Evolutionary conservation across 108 stramenopile species (phyloP).

Genomic region (Craspedostauros australis): DNA sequence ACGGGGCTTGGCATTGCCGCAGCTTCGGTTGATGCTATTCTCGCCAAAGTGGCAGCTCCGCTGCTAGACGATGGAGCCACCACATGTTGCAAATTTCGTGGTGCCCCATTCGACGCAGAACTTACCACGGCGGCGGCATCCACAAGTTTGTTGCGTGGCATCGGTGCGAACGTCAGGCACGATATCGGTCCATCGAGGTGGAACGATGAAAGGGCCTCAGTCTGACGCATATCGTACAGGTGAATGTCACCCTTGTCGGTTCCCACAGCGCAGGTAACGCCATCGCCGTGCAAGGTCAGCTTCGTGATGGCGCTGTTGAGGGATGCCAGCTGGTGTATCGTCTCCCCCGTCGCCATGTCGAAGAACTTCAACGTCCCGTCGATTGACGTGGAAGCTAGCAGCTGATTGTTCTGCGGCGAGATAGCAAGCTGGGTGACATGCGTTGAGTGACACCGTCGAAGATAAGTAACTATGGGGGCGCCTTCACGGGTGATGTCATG

Average conservation of each 20-base stretch:
- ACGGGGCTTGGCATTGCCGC: too few relatives aligned
- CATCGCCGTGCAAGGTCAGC: constrained; percentile 19
- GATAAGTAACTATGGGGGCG: too few relatives aligned
- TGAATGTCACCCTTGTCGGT: constrained; percentile 19
- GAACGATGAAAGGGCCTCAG: constrained; percentile 6
- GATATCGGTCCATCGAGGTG: constrained; percentile 4
- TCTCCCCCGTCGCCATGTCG: constrained; percentile 7
- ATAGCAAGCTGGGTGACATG: constrained; percentile 26
- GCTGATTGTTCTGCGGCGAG: constrained; percentile 21
- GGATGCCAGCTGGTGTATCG: constrained; percentile 9
- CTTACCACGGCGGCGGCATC: too few relatives aligned
- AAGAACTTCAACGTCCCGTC: constrained; percentile 29
- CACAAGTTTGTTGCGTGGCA: constrained; percentile 14
- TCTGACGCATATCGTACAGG: constrained; percentile 24
- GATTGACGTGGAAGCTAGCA: constrained; percentile 13
- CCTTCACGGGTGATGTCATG: constrained; percentile 27
- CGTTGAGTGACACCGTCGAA: constrained; percentile 11
- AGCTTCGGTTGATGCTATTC: too few relatives aligned
- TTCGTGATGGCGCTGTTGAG: constrained; percentile 4
- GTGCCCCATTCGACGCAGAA: too few relatives aligned
- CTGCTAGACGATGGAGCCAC: too few relatives aligned
- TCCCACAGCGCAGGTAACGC: constrained; percentile 30
- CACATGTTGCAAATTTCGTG: too few relatives aligned
- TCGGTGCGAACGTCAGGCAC: constrained; percentile 23
- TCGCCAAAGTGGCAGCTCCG: too few relatives aligned